phyloP scores from a whole-genome alignment of 1,139 yeast species.

The Hanseniaspora gamundiae region DNA sequence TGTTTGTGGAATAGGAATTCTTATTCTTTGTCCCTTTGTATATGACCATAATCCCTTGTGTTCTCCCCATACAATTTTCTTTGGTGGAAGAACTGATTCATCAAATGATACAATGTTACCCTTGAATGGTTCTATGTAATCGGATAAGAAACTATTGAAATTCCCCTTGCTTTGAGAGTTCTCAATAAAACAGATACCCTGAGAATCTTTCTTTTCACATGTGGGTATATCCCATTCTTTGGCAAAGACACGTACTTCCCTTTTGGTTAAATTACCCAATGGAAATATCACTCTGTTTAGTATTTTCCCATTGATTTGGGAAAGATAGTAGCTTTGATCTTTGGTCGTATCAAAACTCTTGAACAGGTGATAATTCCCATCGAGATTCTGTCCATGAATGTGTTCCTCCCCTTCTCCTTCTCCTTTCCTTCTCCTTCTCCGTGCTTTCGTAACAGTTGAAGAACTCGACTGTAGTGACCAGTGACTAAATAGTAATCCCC shows the following conservation, averaged over 20 bases:
- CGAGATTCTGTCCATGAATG: slow-evolving; percentile 17
- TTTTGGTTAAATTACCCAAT: slow-evolving; percentile 64
- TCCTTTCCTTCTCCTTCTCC: no score
- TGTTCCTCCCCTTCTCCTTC: no score
- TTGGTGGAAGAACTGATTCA: no score
- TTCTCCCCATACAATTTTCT: slow-evolving; percentile 66
- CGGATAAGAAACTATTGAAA: slow-evolving; percentile 63
- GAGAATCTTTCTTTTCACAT: slow-evolving; percentile 79
- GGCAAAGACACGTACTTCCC: slow-evolving; percentile 63
- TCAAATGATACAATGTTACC: slow-evolving; percentile 2
- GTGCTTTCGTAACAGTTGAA: slow-evolving; percentile 18
- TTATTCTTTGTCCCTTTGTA: slow-evolving; percentile 75
- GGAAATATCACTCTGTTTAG: slow-evolving; percentile 56
- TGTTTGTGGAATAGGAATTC: slow-evolving; percentile 73
- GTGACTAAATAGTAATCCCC: slow-evolving; percentile 79
- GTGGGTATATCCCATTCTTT: slow-evolving; percentile 37
- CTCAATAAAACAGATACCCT: slow-evolving; percentile 87
- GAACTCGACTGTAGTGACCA: slow-evolving; percentile 77
- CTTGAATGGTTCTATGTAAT: slow-evolving; percentile 38
- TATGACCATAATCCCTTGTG: slow-evolving; percentile 90
- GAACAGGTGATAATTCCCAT: slow-evolving; percentile 37
- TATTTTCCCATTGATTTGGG: slow-evolving; percentile 43
- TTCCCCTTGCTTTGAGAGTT: slow-evolving; percentile 45
- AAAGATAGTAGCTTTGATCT: slow-evolving; percentile 85
- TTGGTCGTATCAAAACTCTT: slow-evolving; percentile 51